Percentiles rank a stretch among this genome's conserved stretches.
Evolutionary conservation across 129 eudicot genomes (phyloP).

Genomic region (Artemisia argyi): DNA sequence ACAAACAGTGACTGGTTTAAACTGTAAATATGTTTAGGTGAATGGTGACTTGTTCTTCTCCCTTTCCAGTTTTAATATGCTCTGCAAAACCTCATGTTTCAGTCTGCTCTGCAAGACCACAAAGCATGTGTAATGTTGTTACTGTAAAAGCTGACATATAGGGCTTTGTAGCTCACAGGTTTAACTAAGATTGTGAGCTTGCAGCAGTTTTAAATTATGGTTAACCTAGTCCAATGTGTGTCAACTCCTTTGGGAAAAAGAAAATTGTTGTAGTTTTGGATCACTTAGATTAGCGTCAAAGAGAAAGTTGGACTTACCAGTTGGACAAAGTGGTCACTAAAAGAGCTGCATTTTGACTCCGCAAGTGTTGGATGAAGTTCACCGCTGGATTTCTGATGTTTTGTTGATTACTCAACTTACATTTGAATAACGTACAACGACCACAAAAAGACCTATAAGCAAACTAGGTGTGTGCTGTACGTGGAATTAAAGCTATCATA

Average conservation of each 20-base stretch:
- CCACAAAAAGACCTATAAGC: neutral
- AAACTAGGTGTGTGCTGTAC: neutral
- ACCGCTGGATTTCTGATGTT: neutral
- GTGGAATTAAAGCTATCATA: neutral
- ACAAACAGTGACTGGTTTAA: constrained; percentile 11
- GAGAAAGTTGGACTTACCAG: neutral
- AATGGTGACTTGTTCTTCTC: neutral
- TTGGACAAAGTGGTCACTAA: neutral
- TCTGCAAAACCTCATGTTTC: constrained; percentile 3
- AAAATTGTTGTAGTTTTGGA: neutral
- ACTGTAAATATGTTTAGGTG: neutral
- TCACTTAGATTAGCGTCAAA: constrained; percentile 10
- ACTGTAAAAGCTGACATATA: constrained; percentile 2
- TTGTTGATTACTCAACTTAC: neutral
- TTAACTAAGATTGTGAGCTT: constrained; percentile 12
- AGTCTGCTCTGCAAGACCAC: constrained; percentile 7
- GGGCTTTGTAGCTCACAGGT: neutral
- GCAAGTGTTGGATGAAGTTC: neutral
- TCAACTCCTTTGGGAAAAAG: constrained; percentile 1
- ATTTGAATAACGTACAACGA: neutral
- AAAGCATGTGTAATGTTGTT: neutral
- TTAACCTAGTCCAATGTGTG: neutral
- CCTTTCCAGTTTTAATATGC: constrained; percentile 12
- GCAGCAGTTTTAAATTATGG: neutral
- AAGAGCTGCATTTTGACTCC: too few relatives aligned